Evolutionary conservation across 139 green algal species (phyloP).

Genomic region (Limnomonas spitsbergensis): DNA sequence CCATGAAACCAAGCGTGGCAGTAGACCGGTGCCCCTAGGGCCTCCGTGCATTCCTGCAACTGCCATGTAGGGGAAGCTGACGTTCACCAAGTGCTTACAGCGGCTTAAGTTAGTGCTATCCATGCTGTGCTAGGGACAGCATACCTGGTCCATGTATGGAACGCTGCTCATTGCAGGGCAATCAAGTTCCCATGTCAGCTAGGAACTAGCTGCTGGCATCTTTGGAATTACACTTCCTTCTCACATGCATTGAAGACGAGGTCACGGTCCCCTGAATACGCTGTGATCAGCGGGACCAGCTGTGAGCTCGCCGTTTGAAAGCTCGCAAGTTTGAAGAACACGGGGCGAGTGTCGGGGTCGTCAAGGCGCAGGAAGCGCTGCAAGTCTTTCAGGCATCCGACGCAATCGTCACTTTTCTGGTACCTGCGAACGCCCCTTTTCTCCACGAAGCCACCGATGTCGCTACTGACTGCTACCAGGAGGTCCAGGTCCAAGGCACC

Average conservation of each 20-base stretch:
- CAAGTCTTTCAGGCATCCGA: constrained; percentile 82
- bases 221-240: too few relatives aligned
- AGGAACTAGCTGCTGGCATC: too few relatives aligned
- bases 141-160: too few relatives aligned
- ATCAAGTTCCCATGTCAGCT: too few relatives aligned
- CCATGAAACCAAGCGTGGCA: too few relatives aligned
- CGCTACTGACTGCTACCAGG: constrained; percentile 72
- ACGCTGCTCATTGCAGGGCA: too few relatives aligned
- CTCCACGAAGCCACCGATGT: constrained; percentile 57
- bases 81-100: too few relatives aligned
- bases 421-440: constrained; percentile 44
- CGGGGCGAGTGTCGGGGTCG: constrained; percentile 63
- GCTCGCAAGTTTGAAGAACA: constrained; percentile 74
- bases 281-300: constrained; percentile 80
- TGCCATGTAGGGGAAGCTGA: too few relatives aligned
- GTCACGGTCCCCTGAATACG: constrained; percentile 71
- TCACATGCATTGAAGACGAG: constrained; percentile 74
- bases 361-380: constrained; percentile 86
- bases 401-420: constrained; percentile 69
- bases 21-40: too few relatives aligned
- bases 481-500: constrained; percentile 67
- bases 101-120: too few relatives aligned
- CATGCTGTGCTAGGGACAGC: too few relatives aligned
- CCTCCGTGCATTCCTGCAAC: too few relatives aligned
- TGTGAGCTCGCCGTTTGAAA: constrained; percentile 56